Evolutionary conservation across 495 filamentous ascomycete species (phyloP).

Genomic region (Xylaria scruposa): DNA sequence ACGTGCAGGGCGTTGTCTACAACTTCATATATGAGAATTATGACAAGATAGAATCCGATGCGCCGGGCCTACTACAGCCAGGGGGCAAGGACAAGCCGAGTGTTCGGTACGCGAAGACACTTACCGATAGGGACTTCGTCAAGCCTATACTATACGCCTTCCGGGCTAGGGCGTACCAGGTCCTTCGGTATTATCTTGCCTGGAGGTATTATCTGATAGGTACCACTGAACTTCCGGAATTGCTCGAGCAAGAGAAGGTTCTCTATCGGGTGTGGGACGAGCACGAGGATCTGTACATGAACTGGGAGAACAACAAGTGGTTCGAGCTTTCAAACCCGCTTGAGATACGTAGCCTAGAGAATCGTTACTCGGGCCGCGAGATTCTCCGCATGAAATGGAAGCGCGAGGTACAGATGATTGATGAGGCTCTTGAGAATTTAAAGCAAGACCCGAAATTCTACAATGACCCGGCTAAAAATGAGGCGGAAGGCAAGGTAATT

Average conservation of each 20-base stretch:
- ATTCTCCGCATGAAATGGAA: not conserved
- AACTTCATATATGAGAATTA: not conserved
- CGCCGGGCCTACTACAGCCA: slow-evolving; percentile 9
- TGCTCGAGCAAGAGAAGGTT: slow-evolving; percentile 14
- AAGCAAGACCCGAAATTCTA: not conserved
- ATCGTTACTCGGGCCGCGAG: slow-evolving; percentile 2
- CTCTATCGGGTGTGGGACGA: slow-evolving; percentile 9
- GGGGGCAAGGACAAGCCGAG: not conserved
- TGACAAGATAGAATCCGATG: not conserved
- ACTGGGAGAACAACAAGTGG: slow-evolving; percentile 32
- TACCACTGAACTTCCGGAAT: not conserved
- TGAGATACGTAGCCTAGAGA: not conserved
- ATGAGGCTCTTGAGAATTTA: slow-evolving; percentile 3
- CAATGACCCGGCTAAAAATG: not conserved
- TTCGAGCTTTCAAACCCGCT: not conserved
- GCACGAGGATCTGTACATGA: slow-evolving; percentile 29
- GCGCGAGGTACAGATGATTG: not conserved
- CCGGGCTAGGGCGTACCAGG: slow-evolving; percentile 2
- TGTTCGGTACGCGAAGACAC: not conserved
- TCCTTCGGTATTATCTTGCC: not conserved
- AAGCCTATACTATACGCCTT: slow-evolving; percentile 21
- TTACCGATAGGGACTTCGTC: slow-evolving; percentile 5
- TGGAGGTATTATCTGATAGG: slow-evolving; percentile 2
- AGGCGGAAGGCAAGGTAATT: not conserved
- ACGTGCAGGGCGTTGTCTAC: not conserved